phyloP scores from a whole-genome alignment of 345 rosid genomes.

The Gossypium rotundifolium region DNA sequence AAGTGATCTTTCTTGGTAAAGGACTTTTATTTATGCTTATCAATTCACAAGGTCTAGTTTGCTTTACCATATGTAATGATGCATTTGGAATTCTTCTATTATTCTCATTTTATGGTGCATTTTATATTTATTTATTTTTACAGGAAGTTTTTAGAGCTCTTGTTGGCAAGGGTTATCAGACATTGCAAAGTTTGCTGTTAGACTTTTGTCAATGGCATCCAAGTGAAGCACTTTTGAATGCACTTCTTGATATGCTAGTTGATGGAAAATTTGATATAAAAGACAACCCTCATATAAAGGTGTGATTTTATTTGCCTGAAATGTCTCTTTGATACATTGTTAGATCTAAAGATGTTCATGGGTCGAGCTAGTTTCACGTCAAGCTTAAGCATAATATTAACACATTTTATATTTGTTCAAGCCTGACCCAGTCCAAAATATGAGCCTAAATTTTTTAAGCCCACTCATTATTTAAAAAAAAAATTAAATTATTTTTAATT shows the following conservation, averaged over 20 bases:
- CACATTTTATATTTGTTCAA: too few relatives aligned
- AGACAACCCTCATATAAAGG: slow-evolving; percentile 66
- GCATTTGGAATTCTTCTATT: neutral
- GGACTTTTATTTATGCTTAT: slow-evolving; percentile 1
- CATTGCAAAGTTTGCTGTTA: slow-evolving; percentile 79
- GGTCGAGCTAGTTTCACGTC: too few relatives aligned
- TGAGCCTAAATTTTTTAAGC: too few relatives aligned
- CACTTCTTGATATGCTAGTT: slow-evolving; percentile 96
- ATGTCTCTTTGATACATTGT: slow-evolving; percentile 11
- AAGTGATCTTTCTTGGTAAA: slow-evolving; percentile 3
- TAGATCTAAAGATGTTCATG: too few relatives aligned
- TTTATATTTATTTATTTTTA: slow-evolving; percentile 15
- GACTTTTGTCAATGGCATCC: slow-evolving; percentile 79
- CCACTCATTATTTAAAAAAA: too few relatives aligned
- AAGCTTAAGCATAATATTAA: too few relatives aligned
- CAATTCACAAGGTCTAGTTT: neutral
- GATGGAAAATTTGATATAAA: slow-evolving; percentile 81
- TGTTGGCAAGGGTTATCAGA: slow-evolving; percentile 88
- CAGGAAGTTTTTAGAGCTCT: slow-evolving; percentile 86
- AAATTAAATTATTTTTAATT: too few relatives aligned
- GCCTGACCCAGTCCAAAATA: too few relatives aligned
- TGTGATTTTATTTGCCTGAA: slow-evolving; percentile 31
- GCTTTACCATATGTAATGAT: neutral
- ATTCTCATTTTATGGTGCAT: slow-evolving; percentile 1
- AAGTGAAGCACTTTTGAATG: slow-evolving; percentile 64